These are phyloP conservation scores for Colletotrichum aenigma DNA, from an alignment of 2,329 filamentous ascomycete genomes.

Conservation along the genomic window DNA sequence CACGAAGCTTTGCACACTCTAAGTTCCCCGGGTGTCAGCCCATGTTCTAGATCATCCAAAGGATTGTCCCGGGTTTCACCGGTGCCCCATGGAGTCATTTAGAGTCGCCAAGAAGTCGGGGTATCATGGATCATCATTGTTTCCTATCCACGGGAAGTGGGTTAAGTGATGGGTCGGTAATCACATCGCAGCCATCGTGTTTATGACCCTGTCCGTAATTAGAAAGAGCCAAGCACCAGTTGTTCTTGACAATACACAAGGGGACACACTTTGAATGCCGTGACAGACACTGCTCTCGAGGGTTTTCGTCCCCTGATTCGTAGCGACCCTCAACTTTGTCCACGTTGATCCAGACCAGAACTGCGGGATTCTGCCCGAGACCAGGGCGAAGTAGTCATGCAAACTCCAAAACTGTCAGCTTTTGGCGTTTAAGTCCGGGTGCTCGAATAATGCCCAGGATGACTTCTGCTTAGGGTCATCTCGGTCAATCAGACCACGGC, in stretches of 20 bases:
- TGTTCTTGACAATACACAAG: not conserved
- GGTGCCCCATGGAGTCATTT: not conserved
- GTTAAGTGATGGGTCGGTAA: not conserved
- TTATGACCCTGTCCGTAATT: not conserved
- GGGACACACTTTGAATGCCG: not conserved
- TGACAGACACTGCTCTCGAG: not conserved
- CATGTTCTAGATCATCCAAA: not conserved
- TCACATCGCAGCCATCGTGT: not conserved
- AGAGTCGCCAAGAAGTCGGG: not conserved
- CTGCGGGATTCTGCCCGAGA: not conserved
- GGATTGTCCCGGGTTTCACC: not conserved
- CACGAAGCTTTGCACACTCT: not conserved
- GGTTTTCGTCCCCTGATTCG: not conserved
- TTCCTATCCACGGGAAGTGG: not conserved
- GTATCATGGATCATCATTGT: not conserved
- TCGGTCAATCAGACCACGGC: not conserved
- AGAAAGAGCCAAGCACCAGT: not conserved
- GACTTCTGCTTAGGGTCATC: not conserved
- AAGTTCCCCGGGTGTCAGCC: not conserved
- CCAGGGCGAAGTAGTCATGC: not conserved
- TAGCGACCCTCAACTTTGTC: not conserved
- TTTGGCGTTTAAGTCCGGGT: not conserved
- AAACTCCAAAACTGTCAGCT: not conserved
- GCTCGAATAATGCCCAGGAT: not conserved
- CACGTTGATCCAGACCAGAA: not conserved